Base-by-base conservation (phyloP, 441 rosid genomes). In the Erodium chrysanthum region DNA sequence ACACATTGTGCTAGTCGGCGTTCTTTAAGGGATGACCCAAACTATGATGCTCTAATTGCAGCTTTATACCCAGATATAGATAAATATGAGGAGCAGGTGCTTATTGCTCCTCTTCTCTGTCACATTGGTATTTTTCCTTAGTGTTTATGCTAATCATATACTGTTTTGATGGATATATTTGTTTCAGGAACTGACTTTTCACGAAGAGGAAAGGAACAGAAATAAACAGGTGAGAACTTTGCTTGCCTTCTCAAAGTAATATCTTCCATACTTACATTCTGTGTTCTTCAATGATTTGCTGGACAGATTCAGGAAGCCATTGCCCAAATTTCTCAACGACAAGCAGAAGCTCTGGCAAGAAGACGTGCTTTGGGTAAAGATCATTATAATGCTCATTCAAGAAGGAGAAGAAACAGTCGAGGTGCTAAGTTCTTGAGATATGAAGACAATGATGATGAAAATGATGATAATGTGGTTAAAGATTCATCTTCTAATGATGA, bases 1-100 rank as follows among this genome's bases (percentile, higher is more conserved):
- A 91, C 96, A 60, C 99, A 94, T 77, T 89, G 96, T 83, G 96
- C 99, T 62, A 94, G 97, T 76, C 85, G 96, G 21, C 99, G 99
- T 15, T 91, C 99, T 75, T 76, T 89, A 76, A 85, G 99, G 86
- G 97, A 90, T 27, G 97, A 94, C 77, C 96, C 96, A 46, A 87
- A 82, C 69, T 94, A 86, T 75, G 99, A 94, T 82, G 85, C 96
- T 59, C 76, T 94, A 33, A 94, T 94, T 79, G 86, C 91, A 74
- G 83, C 89, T 66, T n/a, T 86, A 33, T 89, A 91, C 82, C 85
- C 88, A 12, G 84, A 94, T 78, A 88, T 94, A 27, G 97, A 89
- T 60, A 82, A 83, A 78, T 87, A 82, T 44, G 96, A 94, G 76
- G 89, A 75, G 71, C 89, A 94, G 94, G 99, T 91, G 85, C 52